Evolutionary conservation across 441 rosid species (phyloP).

Genomic region (Gossypium gossypioides): DNA sequence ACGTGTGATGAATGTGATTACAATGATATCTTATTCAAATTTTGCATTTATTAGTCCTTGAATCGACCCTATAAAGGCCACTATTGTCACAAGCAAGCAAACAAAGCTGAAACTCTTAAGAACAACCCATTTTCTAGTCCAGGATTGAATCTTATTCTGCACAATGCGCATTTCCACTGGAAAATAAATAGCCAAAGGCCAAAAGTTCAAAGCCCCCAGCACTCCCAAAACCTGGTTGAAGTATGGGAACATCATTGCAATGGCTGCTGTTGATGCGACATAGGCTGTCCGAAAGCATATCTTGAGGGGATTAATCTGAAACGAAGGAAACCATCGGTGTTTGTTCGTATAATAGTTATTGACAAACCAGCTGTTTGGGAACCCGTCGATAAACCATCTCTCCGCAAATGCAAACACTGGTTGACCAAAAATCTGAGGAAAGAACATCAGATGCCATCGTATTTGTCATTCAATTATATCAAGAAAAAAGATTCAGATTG

Average conservation of each 20-base stretch:
- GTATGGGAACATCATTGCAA: slow-evolving; percentile 59
- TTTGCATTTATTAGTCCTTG: slow-evolving; percentile 45
- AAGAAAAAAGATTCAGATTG: not conserved
- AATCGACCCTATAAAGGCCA: slow-evolving; percentile 51
- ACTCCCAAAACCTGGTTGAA: slow-evolving; percentile 69
- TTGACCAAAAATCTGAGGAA: slow-evolving; percentile 48
- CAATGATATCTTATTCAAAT: slow-evolving; percentile 10
- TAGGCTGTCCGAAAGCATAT: slow-evolving; percentile 45
- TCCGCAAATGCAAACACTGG: slow-evolving; percentile 56
- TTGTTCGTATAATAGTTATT: slow-evolving; percentile 26
- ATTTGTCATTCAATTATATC: not conserved
- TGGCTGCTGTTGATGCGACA: slow-evolving; percentile 46
- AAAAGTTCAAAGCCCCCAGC: slow-evolving; percentile 60
- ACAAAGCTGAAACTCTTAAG: slow-evolving; percentile 51
- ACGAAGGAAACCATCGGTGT: slow-evolving; percentile 24
- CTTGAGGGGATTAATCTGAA: slow-evolving; percentile 37
- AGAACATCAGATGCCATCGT: not conserved
- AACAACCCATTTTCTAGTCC: slow-evolving; percentile 61
- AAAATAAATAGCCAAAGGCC: slow-evolving; percentile 70
- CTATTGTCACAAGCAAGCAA: slow-evolving; percentile 36
- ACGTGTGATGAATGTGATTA: not conserved
- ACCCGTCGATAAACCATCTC: slow-evolving; percentile 31
- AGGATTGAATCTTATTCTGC: slow-evolving; percentile 46
- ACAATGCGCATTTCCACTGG: slow-evolving; percentile 75
- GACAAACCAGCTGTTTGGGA: slow-evolving; percentile 38